Evolutionary conservation across 192 early-diverging fungal species (phyloP).

Genomic region (Coemansia sp.): DNA sequence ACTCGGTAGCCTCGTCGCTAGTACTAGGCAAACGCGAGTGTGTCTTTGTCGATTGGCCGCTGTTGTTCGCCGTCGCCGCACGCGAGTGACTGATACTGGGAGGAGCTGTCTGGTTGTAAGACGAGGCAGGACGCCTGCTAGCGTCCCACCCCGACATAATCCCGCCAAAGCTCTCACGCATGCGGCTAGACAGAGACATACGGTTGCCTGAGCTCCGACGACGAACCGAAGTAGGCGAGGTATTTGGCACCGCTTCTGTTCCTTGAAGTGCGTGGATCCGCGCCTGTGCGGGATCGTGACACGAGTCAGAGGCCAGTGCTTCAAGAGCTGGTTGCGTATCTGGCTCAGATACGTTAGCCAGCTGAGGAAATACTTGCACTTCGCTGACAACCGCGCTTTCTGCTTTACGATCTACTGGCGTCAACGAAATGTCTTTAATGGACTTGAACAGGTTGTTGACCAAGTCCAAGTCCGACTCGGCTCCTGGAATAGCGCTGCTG

Average conservation of each 20-base stretch:
- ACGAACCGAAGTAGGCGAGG: constrained; percentile 10
- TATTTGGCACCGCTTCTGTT: not conserved
- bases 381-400: not conserved
- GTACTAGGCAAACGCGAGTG: constrained; percentile 49
- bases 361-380: constrained; percentile 4
- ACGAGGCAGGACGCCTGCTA: constrained; percentile 17
- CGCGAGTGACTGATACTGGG: constrained; percentile 46
- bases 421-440: constrained; percentile 38
- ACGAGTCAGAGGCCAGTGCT: not conserved
- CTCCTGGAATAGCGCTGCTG: not conserved
- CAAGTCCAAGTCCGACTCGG: constrained; percentile 19
- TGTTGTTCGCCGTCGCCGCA: constrained; percentile 40
- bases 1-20: constrained; percentile 14
- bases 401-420: not conserved
- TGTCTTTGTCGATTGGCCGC: constrained; percentile 43
- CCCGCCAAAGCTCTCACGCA: constrained; percentile 50
- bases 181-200: constrained; percentile 45
- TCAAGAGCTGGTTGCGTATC: not conserved
- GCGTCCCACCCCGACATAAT: constrained; percentile 45
- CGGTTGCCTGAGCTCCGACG: constrained; percentile 22
- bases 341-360: not conserved
- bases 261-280: not conserved
- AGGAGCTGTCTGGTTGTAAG: constrained; percentile 41
- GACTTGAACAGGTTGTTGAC: constrained; percentile 45
- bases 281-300: not conserved